phyloP scores from a whole-genome alignment of 2,329 filamentous ascomycete genomes.

The Pseudogymnoascus sp. region DNA sequence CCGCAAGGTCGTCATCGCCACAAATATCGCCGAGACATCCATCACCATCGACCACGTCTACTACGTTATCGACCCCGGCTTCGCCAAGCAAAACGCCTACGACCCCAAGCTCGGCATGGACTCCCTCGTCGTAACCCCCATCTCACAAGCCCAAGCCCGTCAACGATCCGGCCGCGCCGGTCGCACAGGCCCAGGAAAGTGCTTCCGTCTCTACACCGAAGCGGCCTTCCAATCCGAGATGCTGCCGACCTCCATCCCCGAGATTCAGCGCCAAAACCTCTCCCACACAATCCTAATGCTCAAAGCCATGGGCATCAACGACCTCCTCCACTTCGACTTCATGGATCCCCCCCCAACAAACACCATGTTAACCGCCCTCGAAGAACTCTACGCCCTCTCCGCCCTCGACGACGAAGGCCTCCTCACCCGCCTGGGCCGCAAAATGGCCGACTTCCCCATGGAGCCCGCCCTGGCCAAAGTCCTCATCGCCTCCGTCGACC shows the following conservation, averaged over 20 bases:
- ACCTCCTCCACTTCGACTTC: slow-evolving; percentile 93
- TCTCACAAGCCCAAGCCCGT: slow-evolving; percentile 93
- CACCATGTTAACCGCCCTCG: slow-evolving; percentile 92
- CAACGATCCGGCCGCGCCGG: slow-evolving; percentile 89
- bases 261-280: slow-evolving; percentile 92
- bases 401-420: slow-evolving; percentile 94
- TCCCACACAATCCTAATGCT: slow-evolving; percentile 93
- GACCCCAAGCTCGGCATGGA: slow-evolving; percentile 98
- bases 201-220: slow-evolving; percentile 92
- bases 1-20: slow-evolving; percentile 93
- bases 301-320: slow-evolving; percentile 98
- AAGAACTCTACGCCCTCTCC: slow-evolving; percentile 87
- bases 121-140: slow-evolving; percentile 87
- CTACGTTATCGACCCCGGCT: slow-evolving; percentile 94
- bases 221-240: slow-evolving; percentile 94
- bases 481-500: slow-evolving; percentile 78
- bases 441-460: slow-evolving; percentile 99
- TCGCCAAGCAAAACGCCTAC: slow-evolving; percentile 96
- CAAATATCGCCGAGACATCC: slow-evolving; percentile 95
- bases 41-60: slow-evolving; percentile 98
- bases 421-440: slow-evolving; percentile 80
- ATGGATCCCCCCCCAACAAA: slow-evolving; percentile 98
- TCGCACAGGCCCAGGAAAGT: slow-evolving; percentile 90
- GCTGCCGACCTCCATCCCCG: slow-evolving; percentile 90
- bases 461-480: slow-evolving; percentile 87